Percentiles rank a stretch among this genome's conserved stretches.
Conservation (phyloP, 306 rosid species). For the Prinsepia uniflora region DNA sequence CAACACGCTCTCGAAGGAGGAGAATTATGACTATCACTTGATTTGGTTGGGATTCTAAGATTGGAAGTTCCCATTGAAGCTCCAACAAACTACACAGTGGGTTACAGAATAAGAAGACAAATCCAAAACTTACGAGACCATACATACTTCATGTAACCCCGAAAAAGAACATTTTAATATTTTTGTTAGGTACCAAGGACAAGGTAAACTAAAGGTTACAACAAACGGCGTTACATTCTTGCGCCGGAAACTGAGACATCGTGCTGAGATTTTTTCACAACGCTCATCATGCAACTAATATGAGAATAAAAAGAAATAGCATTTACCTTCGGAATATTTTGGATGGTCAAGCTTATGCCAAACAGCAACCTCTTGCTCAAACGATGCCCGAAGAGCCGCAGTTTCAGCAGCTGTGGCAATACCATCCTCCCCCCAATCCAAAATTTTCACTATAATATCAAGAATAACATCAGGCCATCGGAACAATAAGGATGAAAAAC, state of each 20-base stretch:
- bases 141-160: not conserved
- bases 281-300: not conserved
- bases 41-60: conserved; percentile 60
- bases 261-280: not conserved
- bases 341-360: conserved; percentile 67
- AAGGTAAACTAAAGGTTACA: no score
- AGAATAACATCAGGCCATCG: conserved; percentile 13
- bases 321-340: conserved; percentile 56
- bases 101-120: not conserved
- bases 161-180: not conserved
- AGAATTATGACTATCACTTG: conserved; percentile 30
- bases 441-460: conserved; percentile 43
- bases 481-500: not conserved
- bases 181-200: not conserved
- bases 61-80: conserved; percentile 88
- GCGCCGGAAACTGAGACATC: not conserved
- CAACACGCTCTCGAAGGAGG: conserved; percentile 80
- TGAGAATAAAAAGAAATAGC: not conserved
- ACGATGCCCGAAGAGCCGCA: conserved; percentile 39
- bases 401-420: conserved; percentile 44
- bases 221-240: not conserved
- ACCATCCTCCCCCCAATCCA: conserved; percentile 53
- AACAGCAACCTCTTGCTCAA: conserved; percentile 57
- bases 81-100: conserved; percentile 57
- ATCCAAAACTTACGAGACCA: not conserved